phyloP scores from a whole-genome alignment of 257 asterid species.

The Solanum ossicruentum region DNA sequence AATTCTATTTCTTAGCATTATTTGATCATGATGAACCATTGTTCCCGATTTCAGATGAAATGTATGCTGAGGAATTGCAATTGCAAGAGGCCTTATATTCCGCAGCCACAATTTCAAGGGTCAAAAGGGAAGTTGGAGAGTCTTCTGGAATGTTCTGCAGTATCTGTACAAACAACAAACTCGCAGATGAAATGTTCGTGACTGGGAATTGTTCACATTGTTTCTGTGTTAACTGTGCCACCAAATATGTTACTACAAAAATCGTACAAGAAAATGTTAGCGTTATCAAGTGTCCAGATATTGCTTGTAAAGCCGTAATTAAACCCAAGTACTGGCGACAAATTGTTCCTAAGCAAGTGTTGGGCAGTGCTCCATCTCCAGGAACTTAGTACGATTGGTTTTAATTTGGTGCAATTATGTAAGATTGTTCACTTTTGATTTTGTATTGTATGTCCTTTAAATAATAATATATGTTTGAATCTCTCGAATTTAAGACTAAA shows the following conservation, averaged over 20 bases:
- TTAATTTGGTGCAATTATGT: no score
- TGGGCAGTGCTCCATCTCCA: not conserved
- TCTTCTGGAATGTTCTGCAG: conserved; percentile 1
- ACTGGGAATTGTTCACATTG: conserved; percentile 1
- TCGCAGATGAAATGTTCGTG: not conserved
- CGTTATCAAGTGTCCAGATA: not conserved
- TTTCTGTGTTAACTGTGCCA: conserved; percentile 5
- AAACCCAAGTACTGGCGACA: not conserved
- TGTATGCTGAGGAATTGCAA: conserved; percentile 15
- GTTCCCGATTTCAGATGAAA: conserved; percentile 5
- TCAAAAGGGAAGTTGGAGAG: not conserved
- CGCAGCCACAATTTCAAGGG: not conserved
- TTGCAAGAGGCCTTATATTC: conserved; percentile 15
- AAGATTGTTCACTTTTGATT: no score
- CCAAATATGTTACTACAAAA: conserved; percentile 2
- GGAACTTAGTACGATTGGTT: no score
- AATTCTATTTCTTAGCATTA: not conserved
- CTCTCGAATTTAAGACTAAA: no score
- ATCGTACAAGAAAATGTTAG: not conserved
- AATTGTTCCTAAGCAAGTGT: not conserved
- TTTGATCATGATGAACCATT: not conserved
- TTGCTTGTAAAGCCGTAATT: not conserved
- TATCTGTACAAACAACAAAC: conserved; percentile 8
- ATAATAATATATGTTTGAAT: no score
- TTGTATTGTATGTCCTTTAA: no score